Base-by-base conservation (phyloP, 768 basidiomycete species). In the Trametes maxima region DNA sequence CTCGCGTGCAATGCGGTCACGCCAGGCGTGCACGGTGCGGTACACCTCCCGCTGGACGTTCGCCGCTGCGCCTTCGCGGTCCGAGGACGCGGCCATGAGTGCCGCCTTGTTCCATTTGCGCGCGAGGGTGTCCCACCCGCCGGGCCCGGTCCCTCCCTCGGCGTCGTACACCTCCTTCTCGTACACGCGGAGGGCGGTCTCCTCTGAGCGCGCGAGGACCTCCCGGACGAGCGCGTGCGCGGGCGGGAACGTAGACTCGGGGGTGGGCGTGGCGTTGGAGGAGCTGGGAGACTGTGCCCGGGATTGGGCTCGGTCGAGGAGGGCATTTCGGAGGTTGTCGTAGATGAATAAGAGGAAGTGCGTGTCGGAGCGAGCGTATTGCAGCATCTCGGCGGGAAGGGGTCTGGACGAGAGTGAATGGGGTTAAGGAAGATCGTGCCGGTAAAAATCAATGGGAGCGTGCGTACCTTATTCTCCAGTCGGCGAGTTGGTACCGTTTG, bases 401-500 rank as follows among this genome's bases (percentile, higher is more conserved):
- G 96, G 96, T 57, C 87, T 85, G 50, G 37, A 28, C 6, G n/a
- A 21, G 28, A 16, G 57, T 5, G 28, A 22, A 42, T 22, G 1
- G 13, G 22, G 44, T 28, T 28, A 33, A 54, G 21, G 10, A 39
- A 17, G 17, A 19, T 21, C 44, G 13, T 11, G 10, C 17, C 54
- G n/a, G 12, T 19, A 19, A 44, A 19, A 47, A 25, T 19, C 21
- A 24, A 1, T 22, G 19, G 22, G 3, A 13, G 17, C 17, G 3
- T 11, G 67, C 81, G 28, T 43, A 89, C 86, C 94, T 84, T 66
- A 98, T 92, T 24, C 97, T 86, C 97, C 97, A 99, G 73, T 99
- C 97, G 11, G 96, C 97, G 6, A 96, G 80, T 69, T 98, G 97
- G 70, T 96, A 98, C 33, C 93, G 85, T 76, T 99, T 99, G 77